A percentile compares a stretch with the other conserved stretches of the same genome.
These are phyloP conservation scores for Wickerhamiella shivajii DNA, from an alignment of 805 yeast species.

Conservation along the genomic window DNA sequence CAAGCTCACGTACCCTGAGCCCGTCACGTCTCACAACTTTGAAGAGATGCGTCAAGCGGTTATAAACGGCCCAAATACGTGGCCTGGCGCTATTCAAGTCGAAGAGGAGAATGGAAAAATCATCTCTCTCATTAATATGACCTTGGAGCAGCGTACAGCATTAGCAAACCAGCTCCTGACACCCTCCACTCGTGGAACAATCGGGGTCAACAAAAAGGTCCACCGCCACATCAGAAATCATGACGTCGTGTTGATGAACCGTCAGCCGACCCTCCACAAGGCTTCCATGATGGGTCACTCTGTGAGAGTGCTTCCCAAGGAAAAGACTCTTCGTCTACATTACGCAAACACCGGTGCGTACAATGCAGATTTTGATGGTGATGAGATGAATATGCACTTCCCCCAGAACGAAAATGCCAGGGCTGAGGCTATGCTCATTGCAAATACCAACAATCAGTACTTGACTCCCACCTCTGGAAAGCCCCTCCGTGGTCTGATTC, in stretches of 20 bases:
- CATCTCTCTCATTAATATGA: slow-evolving; percentile 74
- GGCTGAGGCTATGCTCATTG: slow-evolving; percentile 88
- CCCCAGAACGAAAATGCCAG: slow-evolving; percentile 96
- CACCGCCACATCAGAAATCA: slow-evolving; percentile 86
- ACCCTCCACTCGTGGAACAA: slow-evolving; percentile 33
- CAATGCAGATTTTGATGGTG: slow-evolving; percentile 98
- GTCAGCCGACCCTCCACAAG: slow-evolving; percentile 97
- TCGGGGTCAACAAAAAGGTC: slow-evolving; percentile 67
- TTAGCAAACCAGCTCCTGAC: slow-evolving; percentile 88
- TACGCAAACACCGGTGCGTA: slow-evolving; percentile 99
- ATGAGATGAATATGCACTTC: slow-evolving; percentile 98
- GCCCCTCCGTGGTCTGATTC: slow-evolving; percentile 96
- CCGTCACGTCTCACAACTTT: slow-evolving; percentile 84
- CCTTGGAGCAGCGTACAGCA: slow-evolving; percentile 85
- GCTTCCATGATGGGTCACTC: slow-evolving; percentile 99
- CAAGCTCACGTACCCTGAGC: slow-evolving; percentile 94
- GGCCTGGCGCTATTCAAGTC: slow-evolving; percentile 98
- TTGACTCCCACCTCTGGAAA: slow-evolving; percentile 97
- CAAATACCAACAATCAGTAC: slow-evolving; percentile 95
- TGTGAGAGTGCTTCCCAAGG: slow-evolving; percentile 93
- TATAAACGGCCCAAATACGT: slow-evolving; percentile 89
- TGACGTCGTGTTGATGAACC: slow-evolving; percentile 94
- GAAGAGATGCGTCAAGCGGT: slow-evolving; percentile 88
- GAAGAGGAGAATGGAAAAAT: slow-evolving; percentile 90
- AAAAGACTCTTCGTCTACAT: slow-evolving; percentile 88